Conservation (phyloP, 139 green algal genomes). For the Chlamydomonas applanata region DNA sequence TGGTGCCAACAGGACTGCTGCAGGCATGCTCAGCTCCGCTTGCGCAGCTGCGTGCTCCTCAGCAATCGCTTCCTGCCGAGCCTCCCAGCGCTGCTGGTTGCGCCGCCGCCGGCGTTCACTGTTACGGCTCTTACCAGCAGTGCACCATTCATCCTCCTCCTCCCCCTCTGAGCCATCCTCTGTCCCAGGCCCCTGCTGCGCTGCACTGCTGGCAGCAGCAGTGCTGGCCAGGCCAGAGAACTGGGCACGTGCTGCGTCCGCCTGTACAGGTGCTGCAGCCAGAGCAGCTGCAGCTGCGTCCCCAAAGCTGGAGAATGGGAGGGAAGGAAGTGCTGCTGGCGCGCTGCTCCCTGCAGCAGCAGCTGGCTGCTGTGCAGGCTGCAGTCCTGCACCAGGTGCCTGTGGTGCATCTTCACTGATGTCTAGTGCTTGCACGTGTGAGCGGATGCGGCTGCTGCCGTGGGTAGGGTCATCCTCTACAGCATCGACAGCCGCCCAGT, state of each 20-base stretch:
- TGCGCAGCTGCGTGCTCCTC: background rate
- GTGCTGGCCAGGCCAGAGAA: background rate
- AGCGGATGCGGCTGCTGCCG: constrained; percentile 17
- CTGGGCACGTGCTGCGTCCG: background rate
- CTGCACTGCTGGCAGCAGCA: background rate
- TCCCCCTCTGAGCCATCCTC: constrained; percentile 15
- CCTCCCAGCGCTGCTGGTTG: constrained; percentile 22
- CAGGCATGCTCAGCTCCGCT: background rate
- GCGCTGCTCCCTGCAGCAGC: background rate
- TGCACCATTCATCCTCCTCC: constrained; percentile 28
- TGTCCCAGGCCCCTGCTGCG: background rate
- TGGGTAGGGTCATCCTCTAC: constrained; percentile 9
- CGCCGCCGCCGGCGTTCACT: constrained; percentile 21
- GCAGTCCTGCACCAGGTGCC: background rate
- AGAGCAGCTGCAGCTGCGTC: background rate
- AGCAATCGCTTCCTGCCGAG: background rate
- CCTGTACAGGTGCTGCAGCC: background rate
- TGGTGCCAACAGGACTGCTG: background rate
- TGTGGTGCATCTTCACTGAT: background rate
- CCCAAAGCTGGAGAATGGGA: background rate
- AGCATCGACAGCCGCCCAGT: constrained; percentile 78
- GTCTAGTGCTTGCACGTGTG: constrained; percentile 11
- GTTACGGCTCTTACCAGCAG: constrained; percentile 29
- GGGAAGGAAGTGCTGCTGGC: too few species aligned
- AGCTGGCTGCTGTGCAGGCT: background rate